These are phyloP conservation scores for Dendrobium catenatum DNA, from an alignment of 106 monocot genomes.

Conservation along the genomic window DNA sequence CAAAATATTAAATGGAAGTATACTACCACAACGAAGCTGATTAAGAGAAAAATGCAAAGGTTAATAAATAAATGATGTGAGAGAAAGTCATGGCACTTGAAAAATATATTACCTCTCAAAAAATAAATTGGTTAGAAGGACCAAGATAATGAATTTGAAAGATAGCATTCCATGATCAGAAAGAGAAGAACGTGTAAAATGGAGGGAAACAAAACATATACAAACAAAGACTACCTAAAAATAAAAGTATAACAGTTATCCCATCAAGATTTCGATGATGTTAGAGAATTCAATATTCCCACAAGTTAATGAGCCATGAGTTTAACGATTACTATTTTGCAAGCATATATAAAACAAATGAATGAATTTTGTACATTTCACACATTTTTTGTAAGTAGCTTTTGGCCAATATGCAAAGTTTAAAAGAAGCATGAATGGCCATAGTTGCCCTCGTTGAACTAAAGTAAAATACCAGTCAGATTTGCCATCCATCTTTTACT, in stretches of 20 bases:
- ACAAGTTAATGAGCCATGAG: not conserved
- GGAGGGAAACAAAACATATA: not conserved
- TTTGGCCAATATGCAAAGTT: no score
- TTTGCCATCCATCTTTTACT: no score
- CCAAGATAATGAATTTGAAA: not conserved
- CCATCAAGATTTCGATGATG: not conserved
- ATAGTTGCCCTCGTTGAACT: no score
- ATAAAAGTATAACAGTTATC: not conserved
- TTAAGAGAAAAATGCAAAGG: not conserved
- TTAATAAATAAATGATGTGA: not conserved
- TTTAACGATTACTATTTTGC: not conserved
- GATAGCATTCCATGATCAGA: not conserved
- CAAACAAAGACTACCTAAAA: not conserved
- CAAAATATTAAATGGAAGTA: not conserved
- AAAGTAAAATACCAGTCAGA: no score
- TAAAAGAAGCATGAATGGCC: no score
- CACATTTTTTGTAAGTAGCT: no score
- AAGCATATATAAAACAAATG: not conserved
- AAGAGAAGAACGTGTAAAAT: not conserved
- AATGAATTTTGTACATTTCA: not conserved
- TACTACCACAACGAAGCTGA: not conserved
- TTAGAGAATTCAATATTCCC: not conserved
- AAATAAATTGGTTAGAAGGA: not conserved
- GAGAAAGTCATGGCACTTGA: not conserved
- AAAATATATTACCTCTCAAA: not conserved